phyloP scores from a whole-genome alignment of 768 basidiomycete species.

The Agaricus bisporus region DNA sequence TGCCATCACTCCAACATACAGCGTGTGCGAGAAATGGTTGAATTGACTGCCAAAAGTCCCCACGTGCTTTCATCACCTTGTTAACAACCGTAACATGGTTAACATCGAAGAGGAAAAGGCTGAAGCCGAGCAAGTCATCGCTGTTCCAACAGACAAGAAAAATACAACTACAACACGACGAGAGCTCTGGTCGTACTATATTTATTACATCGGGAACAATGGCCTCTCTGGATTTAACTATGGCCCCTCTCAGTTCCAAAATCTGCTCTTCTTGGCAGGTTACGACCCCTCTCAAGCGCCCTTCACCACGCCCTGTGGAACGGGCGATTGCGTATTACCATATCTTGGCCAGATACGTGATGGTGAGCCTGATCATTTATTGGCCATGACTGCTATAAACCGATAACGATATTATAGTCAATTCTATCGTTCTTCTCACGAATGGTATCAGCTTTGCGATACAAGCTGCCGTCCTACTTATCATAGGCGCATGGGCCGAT shows the following conservation, averaged over 20 bases:
- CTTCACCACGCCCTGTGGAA: slow-evolving; percentile 44
- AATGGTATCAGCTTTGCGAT: slow-evolving; percentile 78
- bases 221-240: slow-evolving; percentile 68
- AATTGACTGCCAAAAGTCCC: neutral
- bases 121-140: neutral
- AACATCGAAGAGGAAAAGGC: neutral
- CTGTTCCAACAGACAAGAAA: neutral
- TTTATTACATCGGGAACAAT: slow-evolving; percentile 62
- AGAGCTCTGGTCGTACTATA: slow-evolving; percentile 57
- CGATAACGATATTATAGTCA: slow-evolving; percentile 37
- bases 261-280: slow-evolving; percentile 65
- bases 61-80: neutral
- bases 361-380: slow-evolving; percentile 33
- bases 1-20: neutral
- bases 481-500: slow-evolving; percentile 76
- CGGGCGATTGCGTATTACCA: slow-evolving; percentile 55
- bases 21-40: neutral
- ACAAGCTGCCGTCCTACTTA: slow-evolving; percentile 59
- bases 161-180: slow-evolving; percentile 31
- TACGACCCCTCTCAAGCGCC: slow-evolving; percentile 59
- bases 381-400: no score
- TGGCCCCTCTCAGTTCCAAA: slow-evolving; percentile 72
- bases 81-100: neutral
- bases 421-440: slow-evolving; percentile 71
- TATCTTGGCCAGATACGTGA: slow-evolving; percentile 58